These are phyloP conservation scores for Geotrichum klebahnii DNA, from an alignment of 1,139 yeast species.

Conservation along the genomic window DNA sequence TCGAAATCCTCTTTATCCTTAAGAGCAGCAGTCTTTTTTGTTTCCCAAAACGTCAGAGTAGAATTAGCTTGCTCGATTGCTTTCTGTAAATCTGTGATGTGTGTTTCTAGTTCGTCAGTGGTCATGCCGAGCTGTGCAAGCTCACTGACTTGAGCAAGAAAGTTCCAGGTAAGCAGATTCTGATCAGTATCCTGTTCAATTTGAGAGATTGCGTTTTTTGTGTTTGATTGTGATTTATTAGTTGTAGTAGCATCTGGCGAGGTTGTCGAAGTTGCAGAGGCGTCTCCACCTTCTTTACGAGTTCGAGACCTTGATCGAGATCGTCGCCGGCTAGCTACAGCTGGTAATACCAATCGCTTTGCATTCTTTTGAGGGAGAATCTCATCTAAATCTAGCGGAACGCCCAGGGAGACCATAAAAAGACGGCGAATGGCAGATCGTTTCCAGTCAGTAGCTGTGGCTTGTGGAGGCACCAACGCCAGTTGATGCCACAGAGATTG, in stretches of 20 bases:
- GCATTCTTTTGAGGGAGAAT: constrained; percentile 39
- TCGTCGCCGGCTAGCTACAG: neutral
- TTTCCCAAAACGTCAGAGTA: constrained; percentile 50
- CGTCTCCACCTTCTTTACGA: neutral
- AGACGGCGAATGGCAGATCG: constrained; percentile 55
- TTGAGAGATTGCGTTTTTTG: neutral
- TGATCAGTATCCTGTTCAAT: constrained; percentile 27
- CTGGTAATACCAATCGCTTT: constrained; percentile 34
- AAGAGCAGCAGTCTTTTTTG: constrained; percentile 43
- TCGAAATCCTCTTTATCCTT: constrained; percentile 63
- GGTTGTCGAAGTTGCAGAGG: neutral
- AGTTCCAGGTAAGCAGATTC: constrained; percentile 32
- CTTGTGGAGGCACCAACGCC: constrained; percentile 30
- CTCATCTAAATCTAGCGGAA: constrained; percentile 58
- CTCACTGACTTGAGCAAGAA: constrained; percentile 35
- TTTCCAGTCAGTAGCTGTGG: constrained; percentile 48
- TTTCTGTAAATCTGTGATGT: constrained; percentile 30
- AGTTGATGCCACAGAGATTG: constrained; percentile 39
- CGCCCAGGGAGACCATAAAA: constrained; percentile 53
- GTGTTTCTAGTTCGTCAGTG: constrained; percentile 34
- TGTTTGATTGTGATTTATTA: neutral
- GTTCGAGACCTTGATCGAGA: neutral
- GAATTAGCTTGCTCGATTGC: constrained; percentile 38
- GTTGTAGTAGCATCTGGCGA: neutral
- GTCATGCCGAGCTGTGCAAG: constrained; percentile 40